Evolutionary conservation across 768 basidiomycete genomes (phyloP), one percentile per base, ranked within the genome.

Genomic region (Cystobasidium ongulense): DNA sequence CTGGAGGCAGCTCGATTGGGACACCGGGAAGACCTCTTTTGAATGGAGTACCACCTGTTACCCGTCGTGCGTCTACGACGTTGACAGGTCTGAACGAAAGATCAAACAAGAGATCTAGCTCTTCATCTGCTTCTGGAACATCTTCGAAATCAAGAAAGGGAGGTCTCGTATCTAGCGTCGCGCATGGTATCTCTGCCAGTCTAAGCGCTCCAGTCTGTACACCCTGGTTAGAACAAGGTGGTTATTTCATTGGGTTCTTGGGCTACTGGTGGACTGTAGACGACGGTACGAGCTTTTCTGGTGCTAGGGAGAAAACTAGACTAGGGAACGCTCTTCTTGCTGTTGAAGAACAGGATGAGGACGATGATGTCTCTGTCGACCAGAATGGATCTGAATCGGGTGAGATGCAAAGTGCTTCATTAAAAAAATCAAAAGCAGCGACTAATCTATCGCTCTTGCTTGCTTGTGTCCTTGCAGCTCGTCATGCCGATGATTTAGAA

Each of bases 261-360:
- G 74, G 74, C 17, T 67, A 54, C 38, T 75, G 74, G 74, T 75
- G 74, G 74, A 57, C 74, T 27, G 38, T 68, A 23, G 74, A 72
- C 41, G 74, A 75, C 23, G 52, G 52, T 11, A 54, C 61, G 1
- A 43, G 29, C n/a, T 31, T 38, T 46, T 57, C 52, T 13, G 57
- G 66, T 15, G 35, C 35, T 10, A 35, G 65, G 5, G 71, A 74
- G 25, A 72, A 63, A 41, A 50, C 73, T 11, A 53, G 74, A 43
- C 23, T 70, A 23, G 53, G 31, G 7, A 73, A 53, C 25, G 57
- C 50, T 23, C 53, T 74, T 1, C 33, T 74, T 33, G 65, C 74
- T 29, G 52, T 74, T 7, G 74, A 74, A 31, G 41, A 72, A 35
- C 52, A 53, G 39, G 66, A 54, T 25, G 74, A 63, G 31, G 57